These are phyloP conservation scores for Simmondsia chinensis DNA, from an alignment of 148 eudicot genomes.

Conservation along the genomic window DNA sequence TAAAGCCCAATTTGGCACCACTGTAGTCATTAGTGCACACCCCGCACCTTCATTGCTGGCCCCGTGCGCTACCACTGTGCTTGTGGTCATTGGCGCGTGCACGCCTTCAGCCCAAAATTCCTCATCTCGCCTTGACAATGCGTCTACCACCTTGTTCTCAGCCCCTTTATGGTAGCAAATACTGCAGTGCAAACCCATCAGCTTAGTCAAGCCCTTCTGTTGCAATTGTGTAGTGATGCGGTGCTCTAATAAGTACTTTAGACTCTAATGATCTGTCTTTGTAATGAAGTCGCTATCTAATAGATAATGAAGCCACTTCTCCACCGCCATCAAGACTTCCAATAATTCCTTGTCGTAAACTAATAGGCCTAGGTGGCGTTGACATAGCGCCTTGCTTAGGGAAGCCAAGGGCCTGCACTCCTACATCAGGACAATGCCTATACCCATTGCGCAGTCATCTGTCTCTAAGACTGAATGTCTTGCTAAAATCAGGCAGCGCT, in stretches of 20 bases:
- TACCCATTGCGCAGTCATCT: neutral
- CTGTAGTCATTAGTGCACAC: too few species aligned
- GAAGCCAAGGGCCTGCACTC: neutral
- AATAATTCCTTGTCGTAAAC: constrained; percentile 5
- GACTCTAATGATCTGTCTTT: neutral
- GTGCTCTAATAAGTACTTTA: constrained; percentile 1
- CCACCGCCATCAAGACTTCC: neutral
- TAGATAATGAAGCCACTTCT: constrained; percentile 2
- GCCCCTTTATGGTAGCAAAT: neutral
- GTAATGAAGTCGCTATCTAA: neutral
- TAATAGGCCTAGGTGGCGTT: neutral
- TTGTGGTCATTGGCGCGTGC: too few species aligned
- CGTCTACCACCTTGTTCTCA: constrained; percentile 6
- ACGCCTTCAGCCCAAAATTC: neutral
- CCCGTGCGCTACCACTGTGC: too few species aligned
- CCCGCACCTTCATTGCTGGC: too few species aligned
- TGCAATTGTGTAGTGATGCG: neutral
- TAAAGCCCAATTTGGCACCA: too few species aligned
- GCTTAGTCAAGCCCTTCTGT: constrained; percentile 4
- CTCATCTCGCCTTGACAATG: constrained; percentile 1
- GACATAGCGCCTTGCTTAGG: neutral
- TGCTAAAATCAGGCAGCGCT: constrained; percentile 6
- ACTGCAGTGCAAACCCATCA: neutral
- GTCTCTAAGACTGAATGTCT: constrained; percentile 2
- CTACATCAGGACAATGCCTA: constrained; percentile 2